Conservation (phyloP, 257 asterid genomes). For the Linaria vulgaris region DNA sequence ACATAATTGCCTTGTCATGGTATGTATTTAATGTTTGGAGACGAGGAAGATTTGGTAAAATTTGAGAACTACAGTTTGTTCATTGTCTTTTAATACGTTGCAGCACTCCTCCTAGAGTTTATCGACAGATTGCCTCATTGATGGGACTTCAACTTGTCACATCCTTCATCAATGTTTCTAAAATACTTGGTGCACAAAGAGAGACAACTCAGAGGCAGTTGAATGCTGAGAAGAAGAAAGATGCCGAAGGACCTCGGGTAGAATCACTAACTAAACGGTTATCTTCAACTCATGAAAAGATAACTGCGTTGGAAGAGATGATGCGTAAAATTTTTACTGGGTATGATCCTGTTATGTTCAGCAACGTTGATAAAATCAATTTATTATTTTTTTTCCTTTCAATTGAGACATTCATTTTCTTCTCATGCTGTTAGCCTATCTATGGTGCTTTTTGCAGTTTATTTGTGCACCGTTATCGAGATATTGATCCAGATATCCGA, state of each 20-base stretch:
- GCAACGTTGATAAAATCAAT: constrained; percentile 9
- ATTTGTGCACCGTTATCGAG: constrained; percentile 97
- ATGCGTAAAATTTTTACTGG: constrained; percentile 93
- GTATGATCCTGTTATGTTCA: constrained; percentile 34
- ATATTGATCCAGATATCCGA: constrained; percentile 90
- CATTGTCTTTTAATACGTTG: constrained; percentile 30
- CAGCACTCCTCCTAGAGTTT: constrained; percentile 98
- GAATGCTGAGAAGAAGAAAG: constrained; percentile 90
- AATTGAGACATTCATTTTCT: constrained; percentile 6
- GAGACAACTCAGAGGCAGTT: constrained; percentile 95
- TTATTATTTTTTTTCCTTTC: neutral
- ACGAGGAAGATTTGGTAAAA: constrained; percentile 9
- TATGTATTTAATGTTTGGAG: constrained; percentile 38
- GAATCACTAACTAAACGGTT: constrained; percentile 88
- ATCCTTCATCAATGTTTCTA: constrained; percentile 90
- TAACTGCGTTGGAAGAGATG: constrained; percentile 86
- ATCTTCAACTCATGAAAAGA: constrained; percentile 77
- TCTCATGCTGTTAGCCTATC: constrained; percentile 18
- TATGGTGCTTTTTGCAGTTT: constrained; percentile 51
- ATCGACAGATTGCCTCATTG: constrained; percentile 87
- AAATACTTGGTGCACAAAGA: constrained; percentile 80
- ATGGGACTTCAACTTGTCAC: constrained; percentile 98
- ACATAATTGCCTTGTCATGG: constrained; percentile 97
- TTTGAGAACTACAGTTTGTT: constrained; percentile 26
- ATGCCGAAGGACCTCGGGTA: constrained; percentile 74